Conservation (phyloP, 2,329 filamentous ascomycete species). For the Dryadomyces sulphureus region DNA sequence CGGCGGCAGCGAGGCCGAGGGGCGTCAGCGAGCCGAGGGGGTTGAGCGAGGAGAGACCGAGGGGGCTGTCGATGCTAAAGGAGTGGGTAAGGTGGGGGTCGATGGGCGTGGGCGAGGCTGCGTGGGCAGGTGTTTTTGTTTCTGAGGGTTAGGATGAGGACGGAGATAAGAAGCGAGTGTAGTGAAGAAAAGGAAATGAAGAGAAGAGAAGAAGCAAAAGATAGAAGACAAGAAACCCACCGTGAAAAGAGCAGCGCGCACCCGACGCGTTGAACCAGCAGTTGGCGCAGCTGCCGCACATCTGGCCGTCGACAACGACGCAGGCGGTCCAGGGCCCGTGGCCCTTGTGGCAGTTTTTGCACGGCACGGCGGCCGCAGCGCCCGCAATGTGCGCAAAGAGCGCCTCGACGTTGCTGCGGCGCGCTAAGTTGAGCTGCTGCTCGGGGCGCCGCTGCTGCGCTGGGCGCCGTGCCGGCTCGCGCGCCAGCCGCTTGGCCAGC, state of each 20-base stretch:
- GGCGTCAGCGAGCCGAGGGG: background rate
- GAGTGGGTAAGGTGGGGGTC: slow-evolving; percentile 5
- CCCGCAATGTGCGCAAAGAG: slow-evolving; percentile 43
- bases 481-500: slow-evolving; percentile 37
- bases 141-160: background rate
- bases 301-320: slow-evolving; percentile 43
- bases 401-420: slow-evolving; percentile 45
- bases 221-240: slow-evolving; percentile 18
- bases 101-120: slow-evolving; percentile 10
- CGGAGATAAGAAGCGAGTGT: too few species aligned
- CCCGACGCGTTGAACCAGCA: slow-evolving; percentile 51
- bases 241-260: slow-evolving; percentile 44
- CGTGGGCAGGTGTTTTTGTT: slow-evolving; percentile 9
- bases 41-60: background rate
- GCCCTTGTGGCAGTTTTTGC: slow-evolving; percentile 45
- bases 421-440: slow-evolving; percentile 38
- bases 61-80: background rate
- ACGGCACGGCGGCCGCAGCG: slow-evolving; percentile 29
- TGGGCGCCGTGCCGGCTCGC: slow-evolving; percentile 31
- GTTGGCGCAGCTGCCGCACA: slow-evolving; percentile 48
- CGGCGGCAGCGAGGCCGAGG: background rate
- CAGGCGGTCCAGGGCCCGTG: slow-evolving; percentile 45
- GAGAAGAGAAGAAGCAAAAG: background rate
- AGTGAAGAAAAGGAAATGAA: too few species aligned
- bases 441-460: slow-evolving; percentile 38